Base-by-base conservation (phyloP, 352 stramenopile genomes). In the Pythium angustatum region DNA sequence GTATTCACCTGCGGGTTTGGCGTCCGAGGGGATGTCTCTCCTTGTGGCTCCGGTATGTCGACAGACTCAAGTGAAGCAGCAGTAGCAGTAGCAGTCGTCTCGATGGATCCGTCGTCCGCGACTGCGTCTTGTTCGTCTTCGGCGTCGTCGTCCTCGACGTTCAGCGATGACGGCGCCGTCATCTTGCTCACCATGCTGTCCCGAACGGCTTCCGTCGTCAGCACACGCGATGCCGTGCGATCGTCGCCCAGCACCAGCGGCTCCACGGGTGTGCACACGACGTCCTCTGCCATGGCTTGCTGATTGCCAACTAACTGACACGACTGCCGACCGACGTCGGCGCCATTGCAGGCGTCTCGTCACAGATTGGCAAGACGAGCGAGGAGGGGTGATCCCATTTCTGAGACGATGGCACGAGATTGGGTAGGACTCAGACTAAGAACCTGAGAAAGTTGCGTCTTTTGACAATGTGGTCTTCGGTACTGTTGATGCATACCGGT, bases 231-330 rank as follows among this genome's bases (percentile, higher is more conserved):
- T 24, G 19, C 22, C 30, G 51, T 45, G 33, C 45, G 33, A 8
- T 67, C 60, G 43, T 53, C 34, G 8, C 36, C 22, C 21, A 62
- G 43, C 17, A 51, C 60, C 21, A 67, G 60, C 60, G 43, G 40
- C 60, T 67, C 60, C 28, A 67, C 60, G 6, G 52, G 60, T 33
- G 60, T 67, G 31, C 61, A 31, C 50, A 67, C 56, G 1, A 56
- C 33, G 7, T 45, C 33, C 21, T 22, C 10, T 22, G 50, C n/a
- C 50, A 58, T 58, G 5, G 33, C 33, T 14, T n/a, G 14, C 33
- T 38, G 7, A 14, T 21, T 24, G 1, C 40, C n/a, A 28, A 19
- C 40, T 27, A 47, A 47, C 12, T 1, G 19, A 47, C 11, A 27
- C 19, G 1, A 4, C 19, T 24, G 11, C 33, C 33, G 33, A 47